phyloP scores from a whole-genome alignment of 2,329 filamentous ascomycete species.

The Intubia oerlemansii region DNA sequence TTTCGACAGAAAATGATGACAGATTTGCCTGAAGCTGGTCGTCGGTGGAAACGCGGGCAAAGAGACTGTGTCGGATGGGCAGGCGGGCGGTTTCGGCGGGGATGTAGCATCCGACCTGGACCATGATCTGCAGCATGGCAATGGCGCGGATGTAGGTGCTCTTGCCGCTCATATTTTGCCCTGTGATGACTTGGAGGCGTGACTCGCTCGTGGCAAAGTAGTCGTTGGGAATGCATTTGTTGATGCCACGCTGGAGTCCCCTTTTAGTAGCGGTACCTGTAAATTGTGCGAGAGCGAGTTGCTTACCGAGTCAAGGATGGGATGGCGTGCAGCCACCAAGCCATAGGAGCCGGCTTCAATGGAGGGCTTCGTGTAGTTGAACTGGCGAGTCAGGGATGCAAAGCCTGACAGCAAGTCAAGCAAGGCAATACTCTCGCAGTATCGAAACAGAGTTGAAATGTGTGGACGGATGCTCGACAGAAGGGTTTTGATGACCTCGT shows the following conservation, averaged over 20 bases:
- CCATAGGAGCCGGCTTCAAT: conserved; percentile 42
- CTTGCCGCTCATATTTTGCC: conserved; percentile 97
- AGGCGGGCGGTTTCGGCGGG: conserved; percentile 71
- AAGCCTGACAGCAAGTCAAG: conserved; percentile 73
- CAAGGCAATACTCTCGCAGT: conserved; percentile 70
- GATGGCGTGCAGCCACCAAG: conserved; percentile 55
- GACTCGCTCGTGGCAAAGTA: conserved; percentile 63
- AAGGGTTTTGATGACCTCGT: conserved; percentile 51
- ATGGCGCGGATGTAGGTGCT: conserved; percentile 83
- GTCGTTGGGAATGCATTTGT: conserved; percentile 69
- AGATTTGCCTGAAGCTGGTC: conserved; percentile 80
- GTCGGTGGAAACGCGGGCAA: conserved; percentile 70
- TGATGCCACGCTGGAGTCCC: conserved; percentile 10
- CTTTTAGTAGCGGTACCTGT: too few species aligned
- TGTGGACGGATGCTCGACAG: conserved; percentile 50
- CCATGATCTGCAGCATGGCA: conserved; percentile 76
- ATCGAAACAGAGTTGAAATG: conserved; percentile 54
- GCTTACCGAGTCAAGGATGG: conserved; percentile 47
- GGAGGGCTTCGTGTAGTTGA: conserved; percentile 41
- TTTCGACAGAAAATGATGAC: conserved; percentile 84
- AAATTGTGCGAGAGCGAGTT: too few species aligned
- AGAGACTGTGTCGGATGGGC: conserved; percentile 61
- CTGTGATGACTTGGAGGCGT: conserved; percentile 82
- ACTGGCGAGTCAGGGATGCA: conserved; percentile 42
- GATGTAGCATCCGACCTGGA: conserved; percentile 78